Conservation (phyloP, 805 yeast species). For the Jamesozyma hellenica region DNA sequence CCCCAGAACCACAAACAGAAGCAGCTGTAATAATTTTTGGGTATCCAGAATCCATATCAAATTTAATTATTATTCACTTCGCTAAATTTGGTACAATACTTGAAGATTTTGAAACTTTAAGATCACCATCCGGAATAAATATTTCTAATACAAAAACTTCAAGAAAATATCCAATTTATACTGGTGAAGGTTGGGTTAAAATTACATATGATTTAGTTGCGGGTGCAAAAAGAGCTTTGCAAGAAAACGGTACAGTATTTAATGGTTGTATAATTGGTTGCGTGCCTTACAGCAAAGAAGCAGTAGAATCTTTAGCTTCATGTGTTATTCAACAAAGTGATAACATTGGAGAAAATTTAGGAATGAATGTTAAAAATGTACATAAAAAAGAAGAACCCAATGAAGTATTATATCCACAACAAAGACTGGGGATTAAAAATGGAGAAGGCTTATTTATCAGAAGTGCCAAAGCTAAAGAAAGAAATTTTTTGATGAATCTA, state of each 20-base stretch:
- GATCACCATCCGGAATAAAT: slow-evolving; percentile 27
- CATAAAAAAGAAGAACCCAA: not conserved
- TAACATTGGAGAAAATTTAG: slow-evolving; percentile 19
- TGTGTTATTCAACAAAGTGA: slow-evolving; percentile 25
- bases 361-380: too few species aligned
- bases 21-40: slow-evolving; percentile 80
- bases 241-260: slow-evolving; percentile 67
- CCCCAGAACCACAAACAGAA: slow-evolving; percentile 27
- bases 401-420: slow-evolving; percentile 10
- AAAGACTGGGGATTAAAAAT: slow-evolving; percentile 32
- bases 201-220: slow-evolving; percentile 68
- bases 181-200: slow-evolving; percentile 89
- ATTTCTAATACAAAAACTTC: slow-evolving; percentile 8
- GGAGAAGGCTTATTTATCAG: slow-evolving; percentile 35
- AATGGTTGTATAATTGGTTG: slow-evolving; percentile 60
- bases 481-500: slow-evolving; percentile 20
- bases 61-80: slow-evolving; percentile 59
- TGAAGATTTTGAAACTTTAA: slow-evolving; percentile 54
- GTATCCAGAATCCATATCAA: slow-evolving; percentile 68
- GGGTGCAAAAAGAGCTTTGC: slow-evolving; percentile 72
- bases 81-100: slow-evolving; percentile 69
- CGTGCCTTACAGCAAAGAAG: slow-evolving; percentile 53
- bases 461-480: slow-evolving; percentile 16
- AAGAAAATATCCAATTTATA: slow-evolving; percentile 53
- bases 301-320: slow-evolving; percentile 48